phyloP scores from a whole-genome alignment of 2,329 filamentous ascomycete genomes.

The Trichoderma koningiopsis region DNA sequence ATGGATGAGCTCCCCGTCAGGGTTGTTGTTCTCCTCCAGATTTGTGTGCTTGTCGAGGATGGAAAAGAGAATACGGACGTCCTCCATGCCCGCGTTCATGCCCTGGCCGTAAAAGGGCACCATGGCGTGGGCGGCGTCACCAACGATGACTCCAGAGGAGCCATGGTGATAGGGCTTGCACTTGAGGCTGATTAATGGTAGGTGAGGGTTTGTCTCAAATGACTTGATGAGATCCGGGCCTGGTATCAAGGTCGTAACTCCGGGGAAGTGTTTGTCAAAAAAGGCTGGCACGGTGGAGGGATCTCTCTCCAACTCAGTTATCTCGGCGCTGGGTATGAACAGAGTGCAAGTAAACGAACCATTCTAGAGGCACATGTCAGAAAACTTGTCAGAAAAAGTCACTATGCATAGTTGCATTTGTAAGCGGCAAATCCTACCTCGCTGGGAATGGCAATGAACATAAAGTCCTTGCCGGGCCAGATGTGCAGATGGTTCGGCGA shows the following conservation, averaged over 20 bases:
- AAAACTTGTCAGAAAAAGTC: background rate
- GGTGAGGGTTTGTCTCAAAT: constrained; percentile 80
- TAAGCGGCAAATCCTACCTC: constrained; percentile 47
- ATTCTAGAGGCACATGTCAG: constrained; percentile 55
- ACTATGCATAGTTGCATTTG: constrained; percentile 2
- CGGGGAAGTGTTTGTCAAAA: constrained; percentile 84
- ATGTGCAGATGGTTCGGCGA: constrained; percentile 95
- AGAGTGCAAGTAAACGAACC: constrained; percentile 94
- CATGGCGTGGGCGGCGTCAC: constrained; percentile 96
- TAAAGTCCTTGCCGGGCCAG: constrained; percentile 90
- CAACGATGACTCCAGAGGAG: constrained; percentile 78
- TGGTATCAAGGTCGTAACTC: constrained; percentile 73
- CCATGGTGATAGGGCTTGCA: constrained; percentile 84
- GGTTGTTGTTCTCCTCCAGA: constrained; percentile 48
- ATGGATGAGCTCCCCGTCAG: constrained; percentile 38
- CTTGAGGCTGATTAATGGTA: constrained; percentile 92
- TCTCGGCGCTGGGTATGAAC: constrained; percentile 76
- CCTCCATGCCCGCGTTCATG: constrained; percentile 95
- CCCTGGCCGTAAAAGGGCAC: constrained; percentile 98
- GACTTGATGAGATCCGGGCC: constrained; percentile 69
- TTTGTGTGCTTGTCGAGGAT: constrained; percentile 70
- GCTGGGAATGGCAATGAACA: constrained; percentile 97
- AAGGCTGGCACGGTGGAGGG: constrained; percentile 65
- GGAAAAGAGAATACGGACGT: constrained; percentile 85
- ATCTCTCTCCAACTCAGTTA: constrained; percentile 65